A percentile compares a stretch with the other conserved stretches of the same genome.
Conservation (phyloP, 2,329 filamentous ascomycete genomes). For the Microcera coccophila region DNA sequence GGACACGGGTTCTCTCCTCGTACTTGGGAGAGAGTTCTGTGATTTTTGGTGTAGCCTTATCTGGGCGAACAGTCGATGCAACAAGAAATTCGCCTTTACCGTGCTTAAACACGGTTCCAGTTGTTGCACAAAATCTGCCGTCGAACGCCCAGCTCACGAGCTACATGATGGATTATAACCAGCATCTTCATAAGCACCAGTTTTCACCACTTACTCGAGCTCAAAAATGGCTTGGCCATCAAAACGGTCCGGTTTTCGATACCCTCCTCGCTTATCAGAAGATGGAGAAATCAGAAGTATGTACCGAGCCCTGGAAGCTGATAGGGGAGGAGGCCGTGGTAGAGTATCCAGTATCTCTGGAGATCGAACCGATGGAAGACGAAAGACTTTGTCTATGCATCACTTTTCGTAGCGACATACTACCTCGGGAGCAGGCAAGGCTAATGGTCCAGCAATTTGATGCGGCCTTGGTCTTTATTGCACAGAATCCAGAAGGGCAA, state of each 20-base stretch:
- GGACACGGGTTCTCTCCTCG: slow-evolving; percentile 68
- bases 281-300: slow-evolving; percentile 26
- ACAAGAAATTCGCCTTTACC: slow-evolving; percentile 64
- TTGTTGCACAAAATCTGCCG: slow-evolving; percentile 53
- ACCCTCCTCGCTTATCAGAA: slow-evolving; percentile 84
- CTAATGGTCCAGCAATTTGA: slow-evolving; percentile 71
- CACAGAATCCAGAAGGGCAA: slow-evolving; percentile 44
- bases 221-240: slow-evolving; percentile 65
- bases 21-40: slow-evolving; percentile 73
- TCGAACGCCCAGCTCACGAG: slow-evolving; percentile 56
- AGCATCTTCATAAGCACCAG: slow-evolving; percentile 63
- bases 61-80: slow-evolving; percentile 63
- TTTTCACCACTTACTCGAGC: slow-evolving; percentile 67
- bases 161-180: slow-evolving; percentile 63
- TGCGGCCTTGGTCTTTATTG: slow-evolving; percentile 55
- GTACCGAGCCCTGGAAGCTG: slow-evolving; percentile 52
- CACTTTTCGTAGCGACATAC: slow-evolving; percentile 59
- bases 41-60: slow-evolving; percentile 76
- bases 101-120: slow-evolving; percentile 76
- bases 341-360: slow-evolving; percentile 78
- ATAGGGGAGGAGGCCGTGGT: slow-evolving; percentile 63
- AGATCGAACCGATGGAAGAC: slow-evolving; percentile 57
- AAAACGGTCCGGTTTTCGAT: slow-evolving; percentile 70
- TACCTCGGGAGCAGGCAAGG: slow-evolving; percentile 65
- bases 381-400: slow-evolving; percentile 58